Base-by-base conservation (phyloP, 257 asterid species). In the Haberlea rhodopensis region DNA sequence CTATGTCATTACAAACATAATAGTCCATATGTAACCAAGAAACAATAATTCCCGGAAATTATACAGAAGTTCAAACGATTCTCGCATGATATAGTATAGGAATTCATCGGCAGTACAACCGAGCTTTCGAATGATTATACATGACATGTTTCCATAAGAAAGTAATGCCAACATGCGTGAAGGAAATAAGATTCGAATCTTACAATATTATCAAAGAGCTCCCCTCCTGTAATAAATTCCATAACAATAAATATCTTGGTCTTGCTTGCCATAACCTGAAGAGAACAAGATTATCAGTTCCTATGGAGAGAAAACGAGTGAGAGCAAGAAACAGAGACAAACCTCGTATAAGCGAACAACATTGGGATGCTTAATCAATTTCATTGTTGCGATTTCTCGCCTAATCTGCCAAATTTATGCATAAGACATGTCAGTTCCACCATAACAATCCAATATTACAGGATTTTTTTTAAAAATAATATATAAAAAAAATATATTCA, bases 221-320 rank as follows among this genome's bases (percentile, higher is more conserved):
- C 98, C 69, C 98, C 96, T 8, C 98, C 98, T 4, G 96, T 91
- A 62, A 91, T 82, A 26, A 83, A 91, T 76, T 91, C 98, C 84
- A 91, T 63, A 75, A 88, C 90, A 48, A 91, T 88, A 64, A 75
- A 91, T 74, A 91, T 88, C 83, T 91, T 88, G 53, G 96, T 86
- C 87, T 83, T 91, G 87, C 98, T 91, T 58, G 83, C 98, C 95
- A 91, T 80, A 72, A 91, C 96, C 97, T 91, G 91, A 62, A 58
- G 29, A 65, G 57, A 24, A 67, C 20, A 25, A 62, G 6, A 52
- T 27, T 53, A 72, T 62, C 8, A 62, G 49, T 16, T 43, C 51
- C 51, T 15, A 5, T 43, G 8, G 60, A 49, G 70, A 27, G 65
- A 22, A 67, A 20, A 15, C 34, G 62, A 34, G 32, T 16, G 32